Conservation (phyloP, 1,284 basidiomycete species). For the Tremellales sp. region DNA sequence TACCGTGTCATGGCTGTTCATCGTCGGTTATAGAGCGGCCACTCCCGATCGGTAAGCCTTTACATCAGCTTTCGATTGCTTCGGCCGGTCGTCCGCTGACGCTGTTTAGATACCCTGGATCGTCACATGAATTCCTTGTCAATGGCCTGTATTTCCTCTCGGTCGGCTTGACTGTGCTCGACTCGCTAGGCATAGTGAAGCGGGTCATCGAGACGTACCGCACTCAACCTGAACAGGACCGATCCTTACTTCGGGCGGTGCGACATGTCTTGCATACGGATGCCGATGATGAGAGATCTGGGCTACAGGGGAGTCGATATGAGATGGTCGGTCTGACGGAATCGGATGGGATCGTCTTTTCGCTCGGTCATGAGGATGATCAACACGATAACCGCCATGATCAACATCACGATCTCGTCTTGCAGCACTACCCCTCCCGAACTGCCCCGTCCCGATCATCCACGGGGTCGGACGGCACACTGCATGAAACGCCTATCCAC, state of each 20-base stretch:
- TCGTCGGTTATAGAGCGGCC: constrained; percentile 33
- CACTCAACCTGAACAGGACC: too few relatives aligned
- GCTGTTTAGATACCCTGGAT: constrained; percentile 45
- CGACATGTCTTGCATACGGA: too few relatives aligned
- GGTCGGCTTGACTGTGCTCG: constrained; percentile 27
- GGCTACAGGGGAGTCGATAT: constrained; percentile 14
- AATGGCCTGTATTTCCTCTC: constrained; percentile 35
- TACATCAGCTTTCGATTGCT: not conserved
- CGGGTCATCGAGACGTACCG: constrained; percentile 22
- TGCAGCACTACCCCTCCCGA: constrained; percentile 6
- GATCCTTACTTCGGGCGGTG: too few relatives aligned
- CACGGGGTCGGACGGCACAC: constrained; percentile 62
- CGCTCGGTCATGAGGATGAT: constrained; percentile 24
- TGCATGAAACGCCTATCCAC: constrained; percentile 54
- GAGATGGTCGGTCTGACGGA: constrained; percentile 34
- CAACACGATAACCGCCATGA: constrained; percentile 10
- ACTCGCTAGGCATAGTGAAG: constrained; percentile 36
- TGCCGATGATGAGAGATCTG: constrained; percentile 26
- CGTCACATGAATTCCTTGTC: constrained; percentile 30
- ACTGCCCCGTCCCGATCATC: constrained; percentile 49
- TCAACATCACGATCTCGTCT: constrained; percentile 9
- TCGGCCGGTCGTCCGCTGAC: not conserved
- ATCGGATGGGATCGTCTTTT: constrained; percentile 13
- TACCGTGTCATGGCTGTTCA: constrained; percentile 38
- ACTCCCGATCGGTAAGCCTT: constrained; percentile 36